Evolutionary conservation across 2,329 filamentous ascomycete genomes (phyloP).

Genomic region (Colletotrichum sansevieriae): DNA sequence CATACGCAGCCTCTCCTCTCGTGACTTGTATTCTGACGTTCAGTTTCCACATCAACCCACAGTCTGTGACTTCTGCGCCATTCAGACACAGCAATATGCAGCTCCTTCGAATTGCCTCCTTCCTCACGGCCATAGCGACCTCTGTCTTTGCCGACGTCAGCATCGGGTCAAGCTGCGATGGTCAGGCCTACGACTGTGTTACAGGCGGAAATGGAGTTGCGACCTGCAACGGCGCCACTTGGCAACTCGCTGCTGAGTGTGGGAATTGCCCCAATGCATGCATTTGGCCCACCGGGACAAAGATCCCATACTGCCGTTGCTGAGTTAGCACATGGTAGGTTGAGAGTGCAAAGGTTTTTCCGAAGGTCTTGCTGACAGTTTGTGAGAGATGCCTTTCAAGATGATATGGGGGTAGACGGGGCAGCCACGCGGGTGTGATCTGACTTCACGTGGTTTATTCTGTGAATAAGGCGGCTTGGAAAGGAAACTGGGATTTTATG

Average conservation of each 20-base stretch:
- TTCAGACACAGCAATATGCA: neutral
- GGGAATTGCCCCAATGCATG: conserved; percentile 5
- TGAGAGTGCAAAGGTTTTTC: too few relatives aligned
- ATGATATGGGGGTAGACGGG: too few relatives aligned
- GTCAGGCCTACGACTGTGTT: conserved; percentile 15
- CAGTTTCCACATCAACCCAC: too few relatives aligned
- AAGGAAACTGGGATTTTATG: too few relatives aligned
- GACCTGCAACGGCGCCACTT: conserved; percentile 8
- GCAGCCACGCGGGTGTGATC: neutral
- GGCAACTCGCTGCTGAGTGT: conserved; percentile 15
- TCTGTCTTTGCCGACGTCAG: conserved; percentile 1
- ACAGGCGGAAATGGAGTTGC: neutral
- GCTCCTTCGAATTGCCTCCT: neutral
- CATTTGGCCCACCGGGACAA: neutral
- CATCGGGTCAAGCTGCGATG: conserved; percentile 11
- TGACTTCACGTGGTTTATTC: too few relatives aligned
- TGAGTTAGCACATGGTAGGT: too few relatives aligned
- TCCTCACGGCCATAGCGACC: conserved; percentile 3
- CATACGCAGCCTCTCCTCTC: too few relatives aligned
- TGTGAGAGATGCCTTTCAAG: too few relatives aligned
- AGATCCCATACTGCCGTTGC: conserved; percentile 10
- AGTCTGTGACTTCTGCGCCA: neutral
- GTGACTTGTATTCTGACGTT: too few relatives aligned
- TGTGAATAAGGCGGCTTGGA: too few relatives aligned
- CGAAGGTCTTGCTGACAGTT: too few relatives aligned